These are phyloP conservation scores for Hibiscus tridactylites DNA, from an alignment of 345 rosid genomes.

Conservation along the genomic window DNA sequence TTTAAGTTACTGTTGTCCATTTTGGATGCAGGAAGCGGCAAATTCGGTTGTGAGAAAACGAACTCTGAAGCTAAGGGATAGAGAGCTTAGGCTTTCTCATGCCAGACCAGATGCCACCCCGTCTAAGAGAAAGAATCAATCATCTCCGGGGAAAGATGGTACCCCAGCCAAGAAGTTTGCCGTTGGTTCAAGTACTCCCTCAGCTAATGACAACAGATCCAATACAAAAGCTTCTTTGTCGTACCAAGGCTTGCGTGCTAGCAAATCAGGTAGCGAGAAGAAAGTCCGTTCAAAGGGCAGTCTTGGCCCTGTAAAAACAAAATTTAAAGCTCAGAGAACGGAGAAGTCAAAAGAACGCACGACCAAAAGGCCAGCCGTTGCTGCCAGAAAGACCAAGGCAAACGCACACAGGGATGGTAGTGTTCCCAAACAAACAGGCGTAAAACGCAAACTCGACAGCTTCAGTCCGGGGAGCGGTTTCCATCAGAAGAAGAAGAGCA, in stretches of 20 bases:
- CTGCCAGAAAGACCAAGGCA: slow-evolving; percentile 65
- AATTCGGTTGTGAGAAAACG: slow-evolving; percentile 52
- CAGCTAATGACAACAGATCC: slow-evolving; percentile 4
- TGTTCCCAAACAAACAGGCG: slow-evolving; percentile 34
- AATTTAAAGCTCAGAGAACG: slow-evolving; percentile 24
- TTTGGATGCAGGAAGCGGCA: slow-evolving; percentile 60
- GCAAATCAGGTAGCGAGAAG: slow-evolving; percentile 43
- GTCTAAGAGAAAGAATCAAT: slow-evolving; percentile 51
- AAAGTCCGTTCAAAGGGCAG: slow-evolving; percentile 32
- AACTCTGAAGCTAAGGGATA: slow-evolving; percentile 59
- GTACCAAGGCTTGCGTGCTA: slow-evolving; percentile 78
- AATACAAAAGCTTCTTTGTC: slow-evolving; percentile 32
- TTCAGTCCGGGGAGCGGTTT: slow-evolving; percentile 50
- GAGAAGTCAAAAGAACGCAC: slow-evolving; percentile 27
- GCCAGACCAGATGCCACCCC: slow-evolving; percentile 53
- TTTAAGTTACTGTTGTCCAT: neutral
- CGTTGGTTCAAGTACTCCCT: slow-evolving; percentile 34
- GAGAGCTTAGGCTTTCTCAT: slow-evolving; percentile 62
- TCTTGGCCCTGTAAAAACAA: slow-evolving; percentile 20
- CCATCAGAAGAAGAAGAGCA: slow-evolving; percentile 48
- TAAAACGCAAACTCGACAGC: slow-evolving; percentile 64
- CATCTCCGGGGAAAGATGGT: slow-evolving; percentile 22
- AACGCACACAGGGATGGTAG: slow-evolving; percentile 30
- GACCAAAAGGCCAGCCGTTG: slow-evolving; percentile 76
- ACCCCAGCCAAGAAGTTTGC: slow-evolving; percentile 43